Evolutionary conservation across 129 eudicot genomes (phyloP).

Genomic region (Lactuca saligna): DNA sequence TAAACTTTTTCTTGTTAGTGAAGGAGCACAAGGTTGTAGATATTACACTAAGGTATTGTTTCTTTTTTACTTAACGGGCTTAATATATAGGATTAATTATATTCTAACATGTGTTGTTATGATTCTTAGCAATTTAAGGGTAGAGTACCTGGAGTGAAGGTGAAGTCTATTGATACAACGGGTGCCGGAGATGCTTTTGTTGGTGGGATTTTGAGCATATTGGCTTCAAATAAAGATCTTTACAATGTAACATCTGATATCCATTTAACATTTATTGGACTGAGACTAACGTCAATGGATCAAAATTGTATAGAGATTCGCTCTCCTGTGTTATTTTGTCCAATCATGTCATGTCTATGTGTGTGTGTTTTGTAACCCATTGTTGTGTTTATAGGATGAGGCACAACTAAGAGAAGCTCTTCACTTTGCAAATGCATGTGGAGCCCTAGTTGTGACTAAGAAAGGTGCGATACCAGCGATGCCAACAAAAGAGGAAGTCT

Average conservation of each 20-base stretch:
- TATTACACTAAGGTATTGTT: constrained; percentile 58
- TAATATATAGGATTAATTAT: too few relatives aligned
- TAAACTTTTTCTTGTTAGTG: constrained; percentile 65
- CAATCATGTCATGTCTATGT: too few relatives aligned
- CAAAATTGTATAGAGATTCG: neutral
- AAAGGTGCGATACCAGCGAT: constrained; percentile 77
- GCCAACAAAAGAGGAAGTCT: constrained; percentile 63
- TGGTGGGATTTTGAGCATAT: constrained; percentile 50
- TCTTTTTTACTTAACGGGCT: neutral
- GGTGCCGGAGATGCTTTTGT: constrained; percentile 90
- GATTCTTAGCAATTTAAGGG: constrained; percentile 67
- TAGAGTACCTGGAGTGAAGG: constrained; percentile 64
- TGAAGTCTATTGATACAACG: constrained; percentile 67
- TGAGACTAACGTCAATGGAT: neutral
- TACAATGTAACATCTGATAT: constrained; percentile 36
- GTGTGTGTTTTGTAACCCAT: neutral
- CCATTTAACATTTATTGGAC: neutral
- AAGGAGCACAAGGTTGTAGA: constrained; percentile 74
- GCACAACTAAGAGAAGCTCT: constrained; percentile 63
- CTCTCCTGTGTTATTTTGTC: neutral
- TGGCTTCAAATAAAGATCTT: constrained; percentile 57
- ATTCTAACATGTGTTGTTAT: neutral
- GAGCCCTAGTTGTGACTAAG: constrained; percentile 67
- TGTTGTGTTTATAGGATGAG: constrained; percentile 53
- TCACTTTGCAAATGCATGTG: constrained; percentile 68